These are phyloP conservation scores for Carex littledalei DNA, from an alignment of 176 grass and related monocot species.

Conservation along the genomic window DNA sequence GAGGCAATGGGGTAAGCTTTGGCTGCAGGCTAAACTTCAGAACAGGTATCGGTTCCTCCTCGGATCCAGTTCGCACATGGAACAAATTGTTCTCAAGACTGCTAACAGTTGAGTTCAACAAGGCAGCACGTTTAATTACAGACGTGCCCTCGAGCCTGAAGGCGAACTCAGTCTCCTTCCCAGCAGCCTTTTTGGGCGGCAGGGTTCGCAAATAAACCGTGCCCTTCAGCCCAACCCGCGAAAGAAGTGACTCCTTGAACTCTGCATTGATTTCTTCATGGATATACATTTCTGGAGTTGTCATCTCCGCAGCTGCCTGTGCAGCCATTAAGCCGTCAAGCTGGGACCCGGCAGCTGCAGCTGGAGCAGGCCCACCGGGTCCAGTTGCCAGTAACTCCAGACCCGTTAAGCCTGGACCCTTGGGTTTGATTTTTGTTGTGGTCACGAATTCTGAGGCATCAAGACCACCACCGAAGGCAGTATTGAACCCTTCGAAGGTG, in stretches of 20 bases:
- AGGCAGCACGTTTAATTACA: slow-evolving; percentile 75
- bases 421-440: slow-evolving; percentile 64
- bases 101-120: slow-evolving; percentile 62
- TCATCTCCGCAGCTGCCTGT: slow-evolving; percentile 64
- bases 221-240: slow-evolving; percentile 72
- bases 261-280: slow-evolving; percentile 84
- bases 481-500: slow-evolving; percentile 89
- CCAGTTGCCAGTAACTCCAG: slow-evolving; percentile 70
- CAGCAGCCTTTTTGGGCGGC: slow-evolving; percentile 59
- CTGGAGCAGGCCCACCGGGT: slow-evolving; percentile 27
- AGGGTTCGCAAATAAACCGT: slow-evolving; percentile 73
- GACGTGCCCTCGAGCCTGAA: slow-evolving; percentile 81
- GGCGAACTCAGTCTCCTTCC: slow-evolving; percentile 93
- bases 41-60: slow-evolving; percentile 82
- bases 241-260: slow-evolving; percentile 83
- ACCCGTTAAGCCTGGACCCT: slow-evolving; percentile 58
- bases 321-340: slow-evolving; percentile 69
- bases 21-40: slow-evolving; percentile 80
- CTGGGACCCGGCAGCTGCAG: slow-evolving; percentile 30
- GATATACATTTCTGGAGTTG: slow-evolving; percentile 67
- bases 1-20: slow-evolving; percentile 60
- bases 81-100: slow-evolving; percentile 73
- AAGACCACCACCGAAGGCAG: slow-evolving; percentile 90
- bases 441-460: slow-evolving; percentile 97
- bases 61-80: slow-evolving; percentile 62